Base-by-base conservation (phyloP, 805 yeast genomes). In the Schizosaccharomyces pombe region DNA sequence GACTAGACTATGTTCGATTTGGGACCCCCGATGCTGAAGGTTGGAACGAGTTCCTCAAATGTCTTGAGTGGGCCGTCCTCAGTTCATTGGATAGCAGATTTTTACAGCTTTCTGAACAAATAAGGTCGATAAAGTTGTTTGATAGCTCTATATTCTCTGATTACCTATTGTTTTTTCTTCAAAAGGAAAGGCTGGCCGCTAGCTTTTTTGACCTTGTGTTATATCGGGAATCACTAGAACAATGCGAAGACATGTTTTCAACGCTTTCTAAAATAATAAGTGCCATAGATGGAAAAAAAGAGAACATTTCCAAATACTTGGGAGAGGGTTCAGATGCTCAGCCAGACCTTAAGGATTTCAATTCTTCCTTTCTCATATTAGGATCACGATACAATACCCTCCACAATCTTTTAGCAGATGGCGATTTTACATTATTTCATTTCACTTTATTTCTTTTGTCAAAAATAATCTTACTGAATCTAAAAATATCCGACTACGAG, bases 11-110 rank as follows among this genome's bases (percentile, higher is more conserved):
- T 43, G 30, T 43, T 8, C 49, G 49, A 43, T 43, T 43, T 24
- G 49, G 49, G 14, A 43, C 49, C 3, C 49, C 49, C 26, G 49
- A 43, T 43, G 49, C 49, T 6, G 49, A 43, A 12, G 19, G 49
- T 24, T 43, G 49, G 49, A 43, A 43, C 26, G 26, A 28, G 4
- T 43, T 43, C 26, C 14, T 43, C 19, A 24, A 16, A 16, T 43
- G 49, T n/a, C 26, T 43, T 8, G 16, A 43, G 14, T 22, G 26
- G n/a, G 9, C n/a, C 2, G 31, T 43, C 26, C 14, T 43, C 16
- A 5, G 26, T 16, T 28, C 49, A 6, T 24, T 43, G 3, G 26
- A 43, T 14, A 22, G 14, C 26, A 28, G 49, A 12, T 43, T 43
- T 12, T n/a, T 26, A 14, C 49, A 43, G 9, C 30, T 43, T 19